phyloP scores from a whole-genome alignment of 305 asterid species.

The Rubia tinctorum region DNA sequence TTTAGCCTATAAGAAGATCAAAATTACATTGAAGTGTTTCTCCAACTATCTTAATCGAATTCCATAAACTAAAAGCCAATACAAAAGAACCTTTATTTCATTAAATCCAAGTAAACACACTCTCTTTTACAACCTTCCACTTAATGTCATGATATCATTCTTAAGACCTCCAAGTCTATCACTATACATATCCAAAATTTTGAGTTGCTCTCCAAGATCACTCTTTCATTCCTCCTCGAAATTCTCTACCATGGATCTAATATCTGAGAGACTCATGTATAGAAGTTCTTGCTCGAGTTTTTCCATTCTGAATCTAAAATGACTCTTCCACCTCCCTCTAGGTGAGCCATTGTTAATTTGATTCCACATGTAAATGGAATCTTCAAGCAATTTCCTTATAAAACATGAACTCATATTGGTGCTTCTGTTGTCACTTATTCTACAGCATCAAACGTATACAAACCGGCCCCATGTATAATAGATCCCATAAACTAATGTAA shows the following conservation, averaged over 20 bases:
- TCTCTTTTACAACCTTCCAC: background rate
- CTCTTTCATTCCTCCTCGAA: constrained; percentile 1
- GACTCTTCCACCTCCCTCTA: constrained; percentile 14
- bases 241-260: constrained; percentile 1
- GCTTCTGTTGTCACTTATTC: background rate
- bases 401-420: background rate
- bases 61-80: too few relatives aligned
- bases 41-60: too few relatives aligned
- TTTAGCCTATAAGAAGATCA: too few relatives aligned
- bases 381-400: constrained; percentile 8
- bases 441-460: background rate
- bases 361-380: background rate
- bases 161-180: background rate
- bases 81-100: too few relatives aligned
- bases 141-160: background rate
- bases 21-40: too few relatives aligned
- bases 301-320: constrained; percentile 5
- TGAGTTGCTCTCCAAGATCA: background rate
- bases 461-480: too few relatives aligned
- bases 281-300: background rate
- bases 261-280: background rate
- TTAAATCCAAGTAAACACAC: too few relatives aligned
- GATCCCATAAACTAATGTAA: too few relatives aligned
- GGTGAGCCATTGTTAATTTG: constrained; percentile 7
- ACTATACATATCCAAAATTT: background rate